Evolutionary conservation across 2,329 filamentous ascomycete species (phyloP).

Genomic region (Dactylonectria macrodidyma): DNA sequence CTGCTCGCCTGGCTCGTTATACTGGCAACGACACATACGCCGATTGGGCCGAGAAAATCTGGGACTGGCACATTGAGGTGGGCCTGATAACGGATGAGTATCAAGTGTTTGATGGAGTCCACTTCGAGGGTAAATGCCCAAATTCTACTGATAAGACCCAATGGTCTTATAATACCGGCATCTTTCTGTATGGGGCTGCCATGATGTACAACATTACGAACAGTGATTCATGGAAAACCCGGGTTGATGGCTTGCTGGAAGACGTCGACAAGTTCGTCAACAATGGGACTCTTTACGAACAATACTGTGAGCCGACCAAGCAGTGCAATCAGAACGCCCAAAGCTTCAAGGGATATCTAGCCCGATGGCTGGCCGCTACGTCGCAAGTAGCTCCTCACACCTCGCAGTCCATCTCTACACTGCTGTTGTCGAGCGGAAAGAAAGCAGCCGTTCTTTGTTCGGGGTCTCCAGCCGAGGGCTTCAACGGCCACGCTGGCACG

Average conservation of each 20-base stretch:
- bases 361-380: slow-evolving; percentile 76
- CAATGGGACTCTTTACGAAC: slow-evolving; percentile 72
- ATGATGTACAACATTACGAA: slow-evolving; percentile 75
- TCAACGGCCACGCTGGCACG: slow-evolving; percentile 68
- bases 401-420: slow-evolving; percentile 62
- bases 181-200: slow-evolving; percentile 73
- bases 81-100: slow-evolving; percentile 71
- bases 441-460: slow-evolving; percentile 68
- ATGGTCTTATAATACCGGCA: slow-evolving; percentile 80
- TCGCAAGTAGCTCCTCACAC: slow-evolving; percentile 69
- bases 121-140: slow-evolving; percentile 59
- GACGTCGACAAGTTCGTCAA: slow-evolving; percentile 69
- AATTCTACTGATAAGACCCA: slow-evolving; percentile 69
- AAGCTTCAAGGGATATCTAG: slow-evolving; percentile 82
- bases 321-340: slow-evolving; percentile 80
- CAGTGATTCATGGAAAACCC: slow-evolving; percentile 67
- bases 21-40: slow-evolving; percentile 85
- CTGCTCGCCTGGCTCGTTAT: slow-evolving; percentile 81
- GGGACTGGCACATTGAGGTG: slow-evolving; percentile 72
- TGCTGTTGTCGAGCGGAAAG: slow-evolving; percentile 64
- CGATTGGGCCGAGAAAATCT: slow-evolving; percentile 81
- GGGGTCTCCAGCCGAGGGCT: slow-evolving; percentile 58
- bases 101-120: slow-evolving; percentile 67
- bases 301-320: slow-evolving; percentile 73
- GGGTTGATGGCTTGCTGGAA: slow-evolving; percentile 71